These are phyloP conservation scores for Pochonia chlamydosporia DNA, from an alignment of 2,329 filamentous ascomycete genomes.

Conservation along the genomic window DNA sequence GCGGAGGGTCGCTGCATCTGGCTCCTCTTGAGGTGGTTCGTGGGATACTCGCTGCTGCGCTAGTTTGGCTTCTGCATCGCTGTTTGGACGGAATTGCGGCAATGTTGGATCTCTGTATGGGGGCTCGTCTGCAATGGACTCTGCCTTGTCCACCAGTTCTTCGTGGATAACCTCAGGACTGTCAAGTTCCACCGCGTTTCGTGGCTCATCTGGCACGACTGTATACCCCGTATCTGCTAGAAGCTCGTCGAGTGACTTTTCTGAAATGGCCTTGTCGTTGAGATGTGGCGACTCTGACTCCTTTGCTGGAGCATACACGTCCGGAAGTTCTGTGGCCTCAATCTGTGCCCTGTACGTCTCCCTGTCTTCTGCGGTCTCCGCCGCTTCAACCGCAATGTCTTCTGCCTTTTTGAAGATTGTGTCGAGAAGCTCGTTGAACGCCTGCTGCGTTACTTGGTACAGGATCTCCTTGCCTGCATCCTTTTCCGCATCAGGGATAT, in stretches of 20 bases:
- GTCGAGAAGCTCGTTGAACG: slow-evolving; percentile 88
- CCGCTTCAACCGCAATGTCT: slow-evolving; percentile 64
- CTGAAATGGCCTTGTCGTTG: neutral
- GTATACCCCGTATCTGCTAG: slow-evolving; percentile 40
- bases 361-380: slow-evolving; percentile 56
- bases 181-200: slow-evolving; percentile 28
- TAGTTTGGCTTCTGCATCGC: slow-evolving; percentile 16
- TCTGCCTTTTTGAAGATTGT: slow-evolving; percentile 78
- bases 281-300: slow-evolving; percentile 10
- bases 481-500: slow-evolving; percentile 72
- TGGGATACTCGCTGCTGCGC: too few species aligned
- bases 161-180: slow-evolving; percentile 18
- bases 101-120: slow-evolving; percentile 53
- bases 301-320: slow-evolving; percentile 12
- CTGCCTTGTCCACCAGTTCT: slow-evolving; percentile 10
- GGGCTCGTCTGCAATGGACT: slow-evolving; percentile 13
- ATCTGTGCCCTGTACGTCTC: slow-evolving; percentile 48
- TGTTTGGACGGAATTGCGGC: slow-evolving; percentile 63
- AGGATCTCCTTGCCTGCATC: slow-evolving; percentile 85
- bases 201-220: slow-evolving; percentile 25
- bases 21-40: slow-evolving; percentile 12
- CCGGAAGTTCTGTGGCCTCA: slow-evolving; percentile 29
- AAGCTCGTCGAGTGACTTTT: slow-evolving; percentile 29
- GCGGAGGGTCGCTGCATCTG: slow-evolving; percentile 29
- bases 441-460: slow-evolving; percentile 83